Conservation (phyloP, 2,329 filamentous ascomycete genomes). For the Phaeosphaeria sp. region DNA sequence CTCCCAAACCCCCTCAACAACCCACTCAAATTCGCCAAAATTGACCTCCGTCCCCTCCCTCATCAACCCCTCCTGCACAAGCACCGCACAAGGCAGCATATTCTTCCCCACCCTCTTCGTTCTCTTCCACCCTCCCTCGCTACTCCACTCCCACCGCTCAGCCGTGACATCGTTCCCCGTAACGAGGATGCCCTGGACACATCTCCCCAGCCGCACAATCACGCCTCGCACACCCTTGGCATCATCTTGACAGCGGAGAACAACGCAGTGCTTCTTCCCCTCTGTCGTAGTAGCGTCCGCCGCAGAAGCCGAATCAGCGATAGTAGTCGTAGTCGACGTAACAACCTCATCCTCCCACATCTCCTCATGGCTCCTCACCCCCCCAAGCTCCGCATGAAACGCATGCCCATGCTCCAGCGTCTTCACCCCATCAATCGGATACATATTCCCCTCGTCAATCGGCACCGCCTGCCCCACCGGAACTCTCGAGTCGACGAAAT, state of each 20-base stretch:
- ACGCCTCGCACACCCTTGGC: conserved; percentile 55
- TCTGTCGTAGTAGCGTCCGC: not conserved
- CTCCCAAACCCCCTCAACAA: conserved; percentile 46
- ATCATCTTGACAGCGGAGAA: conserved; percentile 51
- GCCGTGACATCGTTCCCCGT: conserved; percentile 52
- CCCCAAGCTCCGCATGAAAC: conserved; percentile 63
- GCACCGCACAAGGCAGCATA: conserved; percentile 51
- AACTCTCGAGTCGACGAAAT: conserved; percentile 66
- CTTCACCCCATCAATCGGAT: conserved; percentile 38
- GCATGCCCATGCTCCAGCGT: conserved; percentile 64
- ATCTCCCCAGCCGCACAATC: conserved; percentile 62
- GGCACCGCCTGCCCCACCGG: conserved; percentile 39
- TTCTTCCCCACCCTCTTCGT: conserved; percentile 46
- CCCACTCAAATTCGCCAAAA: conserved; percentile 46
- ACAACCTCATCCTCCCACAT: conserved; percentile 64
- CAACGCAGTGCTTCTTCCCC: conserved; percentile 37
- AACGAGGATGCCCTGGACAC: conserved; percentile 64
- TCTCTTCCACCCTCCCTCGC: conserved; percentile 44
- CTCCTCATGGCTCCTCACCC: conserved; percentile 68
- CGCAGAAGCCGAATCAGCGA: not conserved
- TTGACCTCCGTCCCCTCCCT: conserved; percentile 35
- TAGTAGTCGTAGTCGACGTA: conserved; percentile 13
- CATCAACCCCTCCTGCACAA: conserved; percentile 35
- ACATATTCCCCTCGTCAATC: conserved; percentile 65
- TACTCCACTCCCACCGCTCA: conserved; percentile 63